Base-by-base conservation (phyloP, 2,329 filamentous ascomycete genomes). In the Botryotinia globosa region DNA sequence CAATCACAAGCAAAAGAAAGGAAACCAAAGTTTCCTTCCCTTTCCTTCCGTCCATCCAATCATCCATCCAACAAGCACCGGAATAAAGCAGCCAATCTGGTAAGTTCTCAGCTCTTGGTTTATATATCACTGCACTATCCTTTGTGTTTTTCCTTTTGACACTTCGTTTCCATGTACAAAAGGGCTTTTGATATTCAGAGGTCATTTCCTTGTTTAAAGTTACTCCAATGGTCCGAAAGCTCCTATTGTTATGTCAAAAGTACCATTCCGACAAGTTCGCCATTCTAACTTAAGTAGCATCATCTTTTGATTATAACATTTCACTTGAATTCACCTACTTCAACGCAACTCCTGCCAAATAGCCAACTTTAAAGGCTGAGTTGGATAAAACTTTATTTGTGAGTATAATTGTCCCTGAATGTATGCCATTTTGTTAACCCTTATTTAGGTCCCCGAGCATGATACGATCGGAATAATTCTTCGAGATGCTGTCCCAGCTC, bases 401-500 rank as follows among this genome's bases (percentile, higher is more conserved):
- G 16, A n/a, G 45, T 54, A 42, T 29, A 20, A 54, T 22, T 29
- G 34, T 32, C 10, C 25, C n/a, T 29, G 8, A 22, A 39, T 16
- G 37, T 22, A 29, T 42, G 45, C 2, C 48, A 39, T 45, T 8
- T 37, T 25, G 37, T 10, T 66, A 16, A 66, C 29, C 16, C n/a
- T 39, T n/a, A 54, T 39, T 39, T 48, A 62, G 54, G 34, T 32
- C 32, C 25, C 45, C 56, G 64, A 76, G 67, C 74, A 78, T 78
- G 76, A 75, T 73, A 74, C 74, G 14, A 71, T 71, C 74, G 62
- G 54, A 56, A 64, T 73, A 71, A 73, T 44, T 45, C 32, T 51
- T 64, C 73, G 76, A 72, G 25, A 80, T 80, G 79, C 75, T 79
- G 73, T 77, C 76, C 29, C 77, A 78, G 59, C 74, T 75, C 45